phyloP scores from a whole-genome alignment of 441 rosid genomes.

The Erodium moschatum region DNA sequence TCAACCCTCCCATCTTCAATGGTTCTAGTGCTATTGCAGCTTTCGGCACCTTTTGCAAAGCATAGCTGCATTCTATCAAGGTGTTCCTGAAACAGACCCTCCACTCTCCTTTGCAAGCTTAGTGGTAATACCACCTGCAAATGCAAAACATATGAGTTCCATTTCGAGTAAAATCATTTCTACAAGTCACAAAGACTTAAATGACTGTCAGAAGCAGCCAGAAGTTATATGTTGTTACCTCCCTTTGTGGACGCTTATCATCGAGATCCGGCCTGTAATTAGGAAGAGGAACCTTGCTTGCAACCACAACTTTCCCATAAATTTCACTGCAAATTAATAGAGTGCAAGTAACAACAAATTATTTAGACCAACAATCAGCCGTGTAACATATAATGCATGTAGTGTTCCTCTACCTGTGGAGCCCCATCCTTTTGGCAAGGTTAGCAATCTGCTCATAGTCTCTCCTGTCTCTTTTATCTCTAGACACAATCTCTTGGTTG shows the following conservation, averaged over 20 bases:
- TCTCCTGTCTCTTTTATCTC: conserved; percentile 87
- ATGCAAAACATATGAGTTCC: conserved; percentile 14
- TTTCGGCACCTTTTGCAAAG: conserved; percentile 36
- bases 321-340: conserved; percentile 42
- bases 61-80: conserved; percentile 60
- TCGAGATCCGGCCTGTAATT: conserved; percentile 95
- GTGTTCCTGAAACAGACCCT: conserved; percentile 84
- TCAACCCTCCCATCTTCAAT: conserved; percentile 37
- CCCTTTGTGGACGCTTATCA: conserved; percentile 96
- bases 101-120: conserved; percentile 89
- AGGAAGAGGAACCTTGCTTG: conserved; percentile 95
- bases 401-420: conserved; percentile 49
- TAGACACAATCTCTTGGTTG: conserved; percentile 76
- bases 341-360: neutral
- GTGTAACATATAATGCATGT: neutral
- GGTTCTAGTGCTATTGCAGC: conserved; percentile 29
- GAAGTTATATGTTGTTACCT: conserved; percentile 40
- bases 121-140: conserved; percentile 73
- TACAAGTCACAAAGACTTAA: neutral
- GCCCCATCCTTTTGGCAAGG: conserved; percentile 86
- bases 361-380: neutral
- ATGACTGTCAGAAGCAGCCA: conserved; percentile 13
- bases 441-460: conserved; percentile 84
- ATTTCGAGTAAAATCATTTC: conserved; percentile 8
- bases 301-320: conserved; percentile 91